Conservation (phyloP, 2,329 filamentous ascomycete genomes). For the Fusarium concolor region DNA sequence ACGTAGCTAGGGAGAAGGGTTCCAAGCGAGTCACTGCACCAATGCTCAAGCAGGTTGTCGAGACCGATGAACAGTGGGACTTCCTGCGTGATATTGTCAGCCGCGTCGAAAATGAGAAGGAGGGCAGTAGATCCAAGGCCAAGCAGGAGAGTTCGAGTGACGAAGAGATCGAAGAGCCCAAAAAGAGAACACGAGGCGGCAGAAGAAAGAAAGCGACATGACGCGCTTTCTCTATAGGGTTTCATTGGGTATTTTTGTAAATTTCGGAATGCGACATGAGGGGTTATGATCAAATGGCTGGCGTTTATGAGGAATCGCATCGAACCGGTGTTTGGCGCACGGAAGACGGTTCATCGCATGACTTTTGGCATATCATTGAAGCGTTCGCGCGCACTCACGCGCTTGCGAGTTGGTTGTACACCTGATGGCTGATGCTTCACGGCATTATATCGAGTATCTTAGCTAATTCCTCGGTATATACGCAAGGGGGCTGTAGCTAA, state of each 20-base stretch:
- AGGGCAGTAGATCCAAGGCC: constrained; percentile 53
- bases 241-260: background rate
- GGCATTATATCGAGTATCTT: background rate
- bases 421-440: constrained; percentile 4
- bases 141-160: constrained; percentile 67
- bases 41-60: constrained; percentile 92
- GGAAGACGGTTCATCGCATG: constrained; percentile 26
- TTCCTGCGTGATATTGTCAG: constrained; percentile 91
- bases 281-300: constrained; percentile 44
- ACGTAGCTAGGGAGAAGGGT: constrained; percentile 82
- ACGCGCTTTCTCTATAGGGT: background rate
- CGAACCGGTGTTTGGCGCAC: constrained; percentile 44
- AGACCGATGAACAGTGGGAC: constrained; percentile 91
- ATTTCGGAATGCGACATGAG: constrained; percentile 42
- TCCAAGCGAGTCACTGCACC: constrained; percentile 90
- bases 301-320: constrained; percentile 45
- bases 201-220: constrained; percentile 62
- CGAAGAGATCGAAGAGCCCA: constrained; percentile 62
- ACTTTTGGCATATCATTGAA: constrained; percentile 32
- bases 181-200: constrained; percentile 60
- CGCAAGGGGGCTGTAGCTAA: background rate
- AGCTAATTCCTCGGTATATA: background rate
- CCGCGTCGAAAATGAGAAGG: constrained; percentile 76
- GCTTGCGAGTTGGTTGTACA: background rate
- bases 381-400: constrained; percentile 15